phyloP scores from a whole-genome alignment of 495 filamentous ascomycete genomes.

The Penicillium antarcticum region DNA sequence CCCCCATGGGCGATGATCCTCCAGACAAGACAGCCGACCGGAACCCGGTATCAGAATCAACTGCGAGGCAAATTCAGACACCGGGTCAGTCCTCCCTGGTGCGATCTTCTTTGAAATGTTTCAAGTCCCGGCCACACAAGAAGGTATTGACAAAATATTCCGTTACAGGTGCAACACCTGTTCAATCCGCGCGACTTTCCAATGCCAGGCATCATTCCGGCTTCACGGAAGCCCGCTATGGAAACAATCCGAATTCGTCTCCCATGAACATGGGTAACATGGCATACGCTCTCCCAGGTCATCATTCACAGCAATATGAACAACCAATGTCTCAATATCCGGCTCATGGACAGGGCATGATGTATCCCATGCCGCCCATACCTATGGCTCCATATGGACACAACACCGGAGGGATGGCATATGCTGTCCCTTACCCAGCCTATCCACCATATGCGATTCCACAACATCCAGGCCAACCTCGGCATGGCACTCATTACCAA shows the following conservation, averaged over 20 bases:
- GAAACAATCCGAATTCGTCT: constrained; percentile 19
- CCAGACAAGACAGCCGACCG: constrained; percentile 18
- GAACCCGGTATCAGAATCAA: constrained; percentile 13
- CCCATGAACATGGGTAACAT: constrained; percentile 47
- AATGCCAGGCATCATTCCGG: constrained; percentile 22
- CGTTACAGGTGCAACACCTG: constrained; percentile 14
- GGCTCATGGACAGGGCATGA: constrained; percentile 22
- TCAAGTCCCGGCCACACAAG: background rate
- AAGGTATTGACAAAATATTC: constrained; percentile 11
- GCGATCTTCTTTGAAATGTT: background rate
- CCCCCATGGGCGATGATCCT: constrained; percentile 36
- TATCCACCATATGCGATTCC: constrained; percentile 31
- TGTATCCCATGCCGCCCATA: constrained; percentile 36
- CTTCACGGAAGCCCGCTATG: constrained; percentile 26
- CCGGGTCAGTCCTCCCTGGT: constrained; percentile 24
- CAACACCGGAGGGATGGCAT: constrained; percentile 20
- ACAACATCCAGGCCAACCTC: constrained; percentile 18
- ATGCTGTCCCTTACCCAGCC: constrained; percentile 26
- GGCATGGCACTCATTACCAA: constrained; percentile 31
- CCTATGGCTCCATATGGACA: constrained; percentile 34
- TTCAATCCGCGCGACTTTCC: constrained; percentile 16
- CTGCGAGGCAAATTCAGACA: constrained; percentile 9
- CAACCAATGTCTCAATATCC: constrained; percentile 34
- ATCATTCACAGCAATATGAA: constrained; percentile 27
- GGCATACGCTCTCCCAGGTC: constrained; percentile 42